phyloP scores from a whole-genome alignment of 176 grass and related monocot genomes.

The Bromus sterilis region DNA sequence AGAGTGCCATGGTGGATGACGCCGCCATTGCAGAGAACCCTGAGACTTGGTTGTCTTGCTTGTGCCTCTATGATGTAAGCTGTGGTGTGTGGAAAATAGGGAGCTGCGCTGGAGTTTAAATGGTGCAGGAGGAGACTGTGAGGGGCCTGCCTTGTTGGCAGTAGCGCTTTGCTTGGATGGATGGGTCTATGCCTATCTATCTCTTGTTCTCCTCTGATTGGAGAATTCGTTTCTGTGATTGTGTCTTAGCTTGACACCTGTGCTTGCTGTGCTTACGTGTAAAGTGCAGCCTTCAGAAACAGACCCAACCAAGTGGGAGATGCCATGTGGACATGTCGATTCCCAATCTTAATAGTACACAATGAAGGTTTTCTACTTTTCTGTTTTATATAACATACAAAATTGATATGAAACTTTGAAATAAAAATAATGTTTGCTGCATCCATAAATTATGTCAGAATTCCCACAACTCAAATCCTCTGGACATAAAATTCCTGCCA shows the following conservation, averaged over 20 bases:
- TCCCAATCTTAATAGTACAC: too few species aligned
- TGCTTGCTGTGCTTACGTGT: background rate
- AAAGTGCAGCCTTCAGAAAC: background rate
- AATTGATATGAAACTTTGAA: too few species aligned
- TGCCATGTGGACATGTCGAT: background rate
- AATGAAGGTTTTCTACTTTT: too few species aligned
- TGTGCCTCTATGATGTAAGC: background rate
- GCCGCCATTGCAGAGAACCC: conserved; percentile 14
- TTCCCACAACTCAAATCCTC: too few species aligned
- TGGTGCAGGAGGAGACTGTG: background rate
- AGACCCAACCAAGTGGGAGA: background rate
- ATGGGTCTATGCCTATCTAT: conserved; percentile 21
- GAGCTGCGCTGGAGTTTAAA: conserved; percentile 14
- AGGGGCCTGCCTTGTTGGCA: background rate
- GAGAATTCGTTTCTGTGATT: background rate
- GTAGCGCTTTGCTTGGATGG: background rate
- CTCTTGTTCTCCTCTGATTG: background rate
- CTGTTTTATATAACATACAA: too few species aligned
- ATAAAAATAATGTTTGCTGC: too few species aligned
- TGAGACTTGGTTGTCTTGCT: background rate
- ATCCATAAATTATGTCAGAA: too few species aligned
- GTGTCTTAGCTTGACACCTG: background rate
- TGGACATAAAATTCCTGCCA: too few species aligned
- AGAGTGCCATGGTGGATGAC: conserved; percentile 20
- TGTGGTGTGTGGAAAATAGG: background rate